Base-by-base conservation (phyloP, 2,329 filamentous ascomycete species). In the Sarocladiaceae sp. region DNA sequence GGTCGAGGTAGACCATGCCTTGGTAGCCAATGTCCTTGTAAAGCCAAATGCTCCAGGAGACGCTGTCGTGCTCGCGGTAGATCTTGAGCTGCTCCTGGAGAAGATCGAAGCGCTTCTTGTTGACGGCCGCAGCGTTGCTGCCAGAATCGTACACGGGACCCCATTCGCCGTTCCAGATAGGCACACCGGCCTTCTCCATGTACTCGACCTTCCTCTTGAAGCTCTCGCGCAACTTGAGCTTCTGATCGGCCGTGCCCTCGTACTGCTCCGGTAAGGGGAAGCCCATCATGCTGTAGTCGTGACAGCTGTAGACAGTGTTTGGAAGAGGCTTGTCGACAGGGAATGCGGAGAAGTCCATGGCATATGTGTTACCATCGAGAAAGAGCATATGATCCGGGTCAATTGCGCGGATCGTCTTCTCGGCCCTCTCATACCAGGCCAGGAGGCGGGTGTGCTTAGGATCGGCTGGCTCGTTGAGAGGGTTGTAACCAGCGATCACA, bases 1-100 rank as follows among this genome's bases (percentile, higher is more conserved):
- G 68, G 26, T 63, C 61, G 1, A 70, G 61, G 48, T 74, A 70
- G 0, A 74, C 61, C 73, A 79, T 76, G 5, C 74, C 75, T 55
- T 78, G 73, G 34, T 73, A 66, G 0, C 74, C 73, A 31, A 78
- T 69, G 47, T 79, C 74, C 54, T 78, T 79, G 58, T 76, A 78
- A 0, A 75, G 58, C 74, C 75, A 79, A 53, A 82, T 82, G 12
- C 63, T 72, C 79, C 78, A 82, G 35, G 68, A 70, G 58, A 55
- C 70, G 1, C 47, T 45, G 2, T 45, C 51, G 15, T 40, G 12
- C 23, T 59, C 57, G 40, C 49, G 47, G 45, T 68, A 68, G 2
- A 67, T 63, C 1, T 50, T 44, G 2, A 68, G 51, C 37, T 74
- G 70, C 31, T 69, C 63, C 2, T 62, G 56, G 0, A 74, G 52